These are phyloP conservation scores for Myochromella boudieri DNA, from an alignment of 768 basidiomycete genomes.

Conservation along the genomic window DNA sequence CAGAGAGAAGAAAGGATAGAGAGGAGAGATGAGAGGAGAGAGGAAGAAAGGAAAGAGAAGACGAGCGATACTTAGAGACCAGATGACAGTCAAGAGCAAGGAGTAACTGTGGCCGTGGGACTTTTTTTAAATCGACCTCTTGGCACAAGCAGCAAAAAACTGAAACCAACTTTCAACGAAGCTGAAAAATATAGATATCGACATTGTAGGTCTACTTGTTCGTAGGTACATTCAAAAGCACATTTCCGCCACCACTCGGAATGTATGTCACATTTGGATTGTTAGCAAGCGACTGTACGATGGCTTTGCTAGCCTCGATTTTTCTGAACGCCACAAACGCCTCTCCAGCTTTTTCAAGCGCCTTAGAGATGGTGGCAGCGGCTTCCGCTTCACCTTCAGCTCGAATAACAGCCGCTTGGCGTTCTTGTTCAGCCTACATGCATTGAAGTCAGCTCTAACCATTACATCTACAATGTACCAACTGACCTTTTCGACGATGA, in stretches of 20 bases:
- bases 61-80: constrained; percentile 42
- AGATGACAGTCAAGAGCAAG: constrained; percentile 49
- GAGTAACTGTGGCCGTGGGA: constrained; percentile 37
- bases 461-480: not conserved
- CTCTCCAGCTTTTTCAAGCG: constrained; percentile 92
- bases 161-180: constrained; percentile 8
- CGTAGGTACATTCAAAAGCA: constrained; percentile 81
- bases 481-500: constrained; percentile 93
- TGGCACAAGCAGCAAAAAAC: constrained; percentile 8
- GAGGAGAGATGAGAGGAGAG: constrained; percentile 43
- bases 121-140: constrained; percentile 32
- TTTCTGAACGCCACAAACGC: constrained; percentile 93
- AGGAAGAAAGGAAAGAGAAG: constrained; percentile 46
- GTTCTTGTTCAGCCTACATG: constrained; percentile 93
- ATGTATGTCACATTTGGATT: constrained; percentile 91
- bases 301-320: constrained; percentile 98
- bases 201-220: constrained; percentile 33
- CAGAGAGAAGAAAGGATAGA: constrained; percentile 49
- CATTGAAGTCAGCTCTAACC: constrained; percentile 12
- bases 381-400: constrained; percentile 99
- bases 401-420: constrained; percentile 96
- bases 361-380: constrained; percentile 86
- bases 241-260: constrained; percentile 76
- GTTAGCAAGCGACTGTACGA: constrained; percentile 77
- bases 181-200: constrained; percentile 9